These are phyloP conservation scores for Otatea glauca DNA, from an alignment of 176 grass and related monocot species.

Conservation along the genomic window DNA sequence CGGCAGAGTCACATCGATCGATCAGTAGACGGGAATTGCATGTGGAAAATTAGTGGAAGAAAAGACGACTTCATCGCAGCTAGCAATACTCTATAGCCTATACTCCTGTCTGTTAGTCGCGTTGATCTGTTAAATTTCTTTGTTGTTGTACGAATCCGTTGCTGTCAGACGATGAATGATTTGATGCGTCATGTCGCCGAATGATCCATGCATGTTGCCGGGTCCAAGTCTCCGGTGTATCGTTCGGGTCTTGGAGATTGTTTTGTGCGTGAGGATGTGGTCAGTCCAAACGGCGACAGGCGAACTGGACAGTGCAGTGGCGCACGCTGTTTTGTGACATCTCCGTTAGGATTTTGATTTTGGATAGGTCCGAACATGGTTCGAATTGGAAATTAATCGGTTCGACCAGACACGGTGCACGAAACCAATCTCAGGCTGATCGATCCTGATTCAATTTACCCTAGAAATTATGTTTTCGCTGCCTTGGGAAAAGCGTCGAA, in stretches of 20 bases:
- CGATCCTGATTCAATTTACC: not conserved
- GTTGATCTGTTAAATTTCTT: not conserved
- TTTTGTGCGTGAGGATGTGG: not conserved
- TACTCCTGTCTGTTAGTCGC: not conserved
- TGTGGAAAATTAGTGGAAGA: conserved; percentile 25
- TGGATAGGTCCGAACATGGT: not conserved
- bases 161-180: not conserved
- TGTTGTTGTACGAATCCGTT: not conserved
- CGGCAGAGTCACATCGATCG: not conserved
- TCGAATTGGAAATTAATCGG: not conserved
- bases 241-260: not conserved
- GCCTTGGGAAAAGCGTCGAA: not conserved
- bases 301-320: not conserved
- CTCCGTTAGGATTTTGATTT: not conserved
- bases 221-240: conserved; percentile 38
- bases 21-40: not conserved
- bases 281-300: not conserved
- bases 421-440: not conserved
- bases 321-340: not conserved
- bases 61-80: not conserved
- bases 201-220: not conserved
- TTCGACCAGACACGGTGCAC: not conserved
- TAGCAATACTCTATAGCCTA: not conserved
- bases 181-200: not conserved
- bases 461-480: not conserved